phyloP scores from a whole-genome alignment of 164 flowering plant species.

The Tetracentron sinense region DNA sequence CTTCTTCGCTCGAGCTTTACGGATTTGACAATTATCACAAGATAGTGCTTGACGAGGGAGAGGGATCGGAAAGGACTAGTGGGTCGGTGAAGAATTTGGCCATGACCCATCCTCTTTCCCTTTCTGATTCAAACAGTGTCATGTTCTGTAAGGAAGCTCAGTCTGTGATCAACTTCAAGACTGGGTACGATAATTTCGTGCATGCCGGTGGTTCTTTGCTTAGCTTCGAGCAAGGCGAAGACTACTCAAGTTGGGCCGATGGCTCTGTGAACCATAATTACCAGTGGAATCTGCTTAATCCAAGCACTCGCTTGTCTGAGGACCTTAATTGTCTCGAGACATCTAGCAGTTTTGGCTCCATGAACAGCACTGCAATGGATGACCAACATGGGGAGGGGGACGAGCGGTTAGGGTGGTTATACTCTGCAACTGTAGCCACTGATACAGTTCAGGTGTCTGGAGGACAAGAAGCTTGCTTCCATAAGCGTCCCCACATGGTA shows the following conservation, averaged over 20 bases:
- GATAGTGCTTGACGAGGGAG: slow-evolving; percentile 18
- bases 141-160: slow-evolving; percentile 32
- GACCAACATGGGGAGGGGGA: slow-evolving; percentile 21
- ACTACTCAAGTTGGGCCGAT: slow-evolving; percentile 41
- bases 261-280: slow-evolving; percentile 18
- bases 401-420: slow-evolving; percentile 40
- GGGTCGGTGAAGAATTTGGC: slow-evolving; percentile 14
- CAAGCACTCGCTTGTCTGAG: slow-evolving; percentile 23
- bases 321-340: slow-evolving; percentile 34
- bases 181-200: slow-evolving; percentile 24
- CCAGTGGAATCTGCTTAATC: slow-evolving; percentile 20
- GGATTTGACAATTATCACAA: slow-evolving; percentile 13
- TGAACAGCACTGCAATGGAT: slow-evolving; percentile 13
- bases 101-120: slow-evolving; percentile 25
- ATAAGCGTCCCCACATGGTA: slow-evolving; percentile 57
- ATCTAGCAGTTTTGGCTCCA: slow-evolving; percentile 17
- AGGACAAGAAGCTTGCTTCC: slow-evolving; percentile 23
- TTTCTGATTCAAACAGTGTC: slow-evolving; percentile 30
- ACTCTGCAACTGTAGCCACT: slow-evolving; percentile 21
- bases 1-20: slow-evolving; percentile 11
- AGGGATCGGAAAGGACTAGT: slow-evolving; percentile 14
- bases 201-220: slow-evolving; percentile 41
- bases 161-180: slow-evolving; percentile 47
- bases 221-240: slow-evolving; percentile 44
- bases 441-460: slow-evolving; percentile 25